These are phyloP conservation scores for Prunus armeniaca DNA, from an alignment of 306 rosid species.

Conservation along the genomic window DNA sequence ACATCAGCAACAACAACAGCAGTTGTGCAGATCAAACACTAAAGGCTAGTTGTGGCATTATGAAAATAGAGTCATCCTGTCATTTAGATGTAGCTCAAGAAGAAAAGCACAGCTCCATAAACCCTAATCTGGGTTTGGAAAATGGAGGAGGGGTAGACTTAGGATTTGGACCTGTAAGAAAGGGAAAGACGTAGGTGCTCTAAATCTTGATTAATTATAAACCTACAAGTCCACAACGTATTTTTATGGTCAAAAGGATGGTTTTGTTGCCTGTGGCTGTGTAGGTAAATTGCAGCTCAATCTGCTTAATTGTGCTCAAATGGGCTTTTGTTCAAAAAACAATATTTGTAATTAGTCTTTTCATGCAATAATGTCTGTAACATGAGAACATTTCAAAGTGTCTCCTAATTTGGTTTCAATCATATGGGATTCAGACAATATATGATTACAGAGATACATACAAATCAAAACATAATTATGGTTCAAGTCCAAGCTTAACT, in stretches of 20 bases:
- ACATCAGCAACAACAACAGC: constrained; percentile 18
- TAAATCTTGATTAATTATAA: constrained; percentile 32
- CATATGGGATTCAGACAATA: not conserved
- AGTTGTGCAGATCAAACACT: constrained; percentile 22
- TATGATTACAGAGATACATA: not conserved
- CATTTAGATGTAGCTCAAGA: constrained; percentile 38
- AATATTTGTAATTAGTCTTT: not conserved
- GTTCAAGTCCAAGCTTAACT: not conserved
- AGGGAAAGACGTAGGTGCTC: constrained; percentile 29
- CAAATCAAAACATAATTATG: constrained; percentile 4
- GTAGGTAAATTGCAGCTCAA: not conserved
- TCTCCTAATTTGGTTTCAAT: constrained; percentile 8
- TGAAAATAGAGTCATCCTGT: constrained; percentile 32
- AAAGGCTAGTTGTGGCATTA: constrained; percentile 28
- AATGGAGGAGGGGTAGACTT: constrained; percentile 14
- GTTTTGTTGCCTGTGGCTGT: too few species aligned
- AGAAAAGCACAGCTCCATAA: constrained; percentile 19
- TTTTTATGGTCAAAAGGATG: too few species aligned
- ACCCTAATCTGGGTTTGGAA: constrained; percentile 25
- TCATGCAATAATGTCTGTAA: constrained; percentile 14
- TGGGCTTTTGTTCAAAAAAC: not conserved
- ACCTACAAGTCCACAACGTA: not conserved
- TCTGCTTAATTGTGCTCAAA: not conserved
- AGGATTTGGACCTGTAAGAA: constrained; percentile 15
- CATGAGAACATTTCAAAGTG: constrained; percentile 9